Conservation (phyloP, 2,329 filamentous ascomycete genomes). For the Aspergillus pseudoterreus region DNA sequence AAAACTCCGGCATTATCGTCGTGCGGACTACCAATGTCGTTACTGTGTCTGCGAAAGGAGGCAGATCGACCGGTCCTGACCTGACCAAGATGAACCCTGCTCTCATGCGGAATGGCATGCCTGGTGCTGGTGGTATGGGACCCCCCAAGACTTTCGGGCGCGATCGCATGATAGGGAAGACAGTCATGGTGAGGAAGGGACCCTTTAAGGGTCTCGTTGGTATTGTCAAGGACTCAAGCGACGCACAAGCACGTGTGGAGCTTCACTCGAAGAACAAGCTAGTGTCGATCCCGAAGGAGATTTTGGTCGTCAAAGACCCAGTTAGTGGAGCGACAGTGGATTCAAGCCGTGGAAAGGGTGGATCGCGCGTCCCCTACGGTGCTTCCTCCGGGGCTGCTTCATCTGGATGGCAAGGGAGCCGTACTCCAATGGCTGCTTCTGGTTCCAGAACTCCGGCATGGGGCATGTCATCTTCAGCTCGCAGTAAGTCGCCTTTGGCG, state of each 20-base stretch:
- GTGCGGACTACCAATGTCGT: constrained; percentile 79
- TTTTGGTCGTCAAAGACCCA: constrained; percentile 78
- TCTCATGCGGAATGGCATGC: constrained; percentile 64
- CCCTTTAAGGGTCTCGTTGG: constrained; percentile 89
- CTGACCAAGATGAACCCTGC: constrained; percentile 90
- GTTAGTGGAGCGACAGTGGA: constrained; percentile 75
- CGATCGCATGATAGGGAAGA: constrained; percentile 84
- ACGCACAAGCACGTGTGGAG: constrained; percentile 81
- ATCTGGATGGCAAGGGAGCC: constrained; percentile 61
- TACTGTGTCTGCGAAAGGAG: constrained; percentile 91
- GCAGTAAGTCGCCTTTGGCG: constrained; percentile 53
- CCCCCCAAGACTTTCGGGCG: constrained; percentile 72
- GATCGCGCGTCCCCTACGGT: constrained; percentile 47
- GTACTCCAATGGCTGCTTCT: constrained; percentile 62
- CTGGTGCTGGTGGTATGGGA: constrained; percentile 46
- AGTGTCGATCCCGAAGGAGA: constrained; percentile 75
- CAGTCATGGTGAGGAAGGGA: constrained; percentile 81
- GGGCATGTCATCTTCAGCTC: constrained; percentile 54
- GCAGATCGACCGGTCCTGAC: constrained; percentile 72
- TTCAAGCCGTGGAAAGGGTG: constrained; percentile 51
- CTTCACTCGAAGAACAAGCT: constrained; percentile 92
- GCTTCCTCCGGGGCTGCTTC: constrained; percentile 44
- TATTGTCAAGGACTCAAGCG: constrained; percentile 92
- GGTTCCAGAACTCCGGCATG: constrained; percentile 72
- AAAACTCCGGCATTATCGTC: constrained; percentile 89